Evolutionary conservation across 352 stramenopile genomes (phyloP), one percentile per base, ranked within the genome.

Genomic region (Globisporangium orthogonon): DNA sequence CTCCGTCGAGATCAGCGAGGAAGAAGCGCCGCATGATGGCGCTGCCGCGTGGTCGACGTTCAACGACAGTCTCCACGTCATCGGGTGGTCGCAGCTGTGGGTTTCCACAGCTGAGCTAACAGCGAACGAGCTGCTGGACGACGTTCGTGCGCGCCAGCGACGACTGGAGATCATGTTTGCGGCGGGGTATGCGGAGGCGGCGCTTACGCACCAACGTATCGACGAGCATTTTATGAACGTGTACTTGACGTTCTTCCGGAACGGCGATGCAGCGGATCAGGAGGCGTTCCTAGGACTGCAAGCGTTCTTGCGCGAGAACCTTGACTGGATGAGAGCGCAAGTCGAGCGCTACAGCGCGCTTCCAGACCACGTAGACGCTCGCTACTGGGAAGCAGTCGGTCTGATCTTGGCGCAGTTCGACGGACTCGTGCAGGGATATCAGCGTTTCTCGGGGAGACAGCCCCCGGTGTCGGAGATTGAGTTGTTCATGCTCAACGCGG

Each of bases 141-240:
- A 29, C 0, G 15, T 35, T 10, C 17, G 56, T 2, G 44, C 55
- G 2, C 50, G 53, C 0, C n/a, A 54, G 50, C 56, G 70, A 47
- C 65, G 71, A 13, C 37, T 62, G 1, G 60, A 78, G 41, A 67
- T 71, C 45, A 73, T 83, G 61, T 86, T 70, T 40, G 78, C 78
- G 10, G 78, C 74, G 4, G 78, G 78, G 0, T 89, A 82, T 45
- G 68, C 74, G 0, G 76, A 89, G 55, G 78, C 72, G 1, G 59
- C 72, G 31, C 60, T 89, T 17, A 89, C 76, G 2, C 75, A 86
- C 46, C 70, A 71, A n/a, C 74, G 74, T 18, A 89, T 89, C 47
- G 70, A 84, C 58, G 53, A 86, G 52, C 78, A 89, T 58, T 87
- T 76, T 50, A 56, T 58, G 51, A 86, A 87, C 49, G 70, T 82